phyloP scores from a whole-genome alignment of 2,329 filamentous ascomycete genomes.

The Neopestalotiopsis sp. region DNA sequence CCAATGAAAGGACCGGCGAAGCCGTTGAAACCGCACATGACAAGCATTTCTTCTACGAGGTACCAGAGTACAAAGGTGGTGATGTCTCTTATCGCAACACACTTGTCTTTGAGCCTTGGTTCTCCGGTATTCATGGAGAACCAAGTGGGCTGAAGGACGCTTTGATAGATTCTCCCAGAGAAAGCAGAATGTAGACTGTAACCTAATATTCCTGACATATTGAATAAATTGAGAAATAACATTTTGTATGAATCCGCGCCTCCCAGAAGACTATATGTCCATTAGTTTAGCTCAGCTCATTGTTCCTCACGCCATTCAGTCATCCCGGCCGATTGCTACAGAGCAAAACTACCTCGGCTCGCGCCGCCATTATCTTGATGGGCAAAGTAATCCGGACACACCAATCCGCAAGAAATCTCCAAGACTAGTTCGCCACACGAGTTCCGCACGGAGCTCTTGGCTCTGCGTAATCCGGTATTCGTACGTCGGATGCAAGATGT shows the following conservation, averaged over 20 bases:
- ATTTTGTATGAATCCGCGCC: background rate
- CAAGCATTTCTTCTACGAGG: conserved; percentile 11
- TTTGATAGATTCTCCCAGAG: background rate
- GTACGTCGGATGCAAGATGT: background rate
- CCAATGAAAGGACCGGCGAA: conserved; percentile 10
- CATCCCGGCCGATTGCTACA: background rate
- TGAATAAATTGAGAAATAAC: too few relatives aligned
- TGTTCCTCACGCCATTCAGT: background rate
- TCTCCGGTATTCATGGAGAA: conserved; percentile 8
- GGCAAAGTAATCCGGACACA: background rate
- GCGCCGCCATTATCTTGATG: background rate
- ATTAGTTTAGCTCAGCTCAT: background rate
- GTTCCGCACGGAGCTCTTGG: background rate
- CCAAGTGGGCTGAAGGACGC: conserved; percentile 1
- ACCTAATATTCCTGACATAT: background rate
- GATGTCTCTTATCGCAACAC: background rate
- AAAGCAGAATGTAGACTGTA: background rate
- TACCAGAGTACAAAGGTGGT: conserved; percentile 9
- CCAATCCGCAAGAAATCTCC: background rate
- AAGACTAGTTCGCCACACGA: background rate
- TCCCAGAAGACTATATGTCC: background rate
- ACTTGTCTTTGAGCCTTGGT: conserved; percentile 9
- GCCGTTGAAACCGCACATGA: conserved; percentile 10
- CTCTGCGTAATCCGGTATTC: background rate
- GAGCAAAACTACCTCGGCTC: background rate